Conservation (phyloP, 2,329 filamentous ascomycete genomes). For the Rosellinia necatrix region DNA sequence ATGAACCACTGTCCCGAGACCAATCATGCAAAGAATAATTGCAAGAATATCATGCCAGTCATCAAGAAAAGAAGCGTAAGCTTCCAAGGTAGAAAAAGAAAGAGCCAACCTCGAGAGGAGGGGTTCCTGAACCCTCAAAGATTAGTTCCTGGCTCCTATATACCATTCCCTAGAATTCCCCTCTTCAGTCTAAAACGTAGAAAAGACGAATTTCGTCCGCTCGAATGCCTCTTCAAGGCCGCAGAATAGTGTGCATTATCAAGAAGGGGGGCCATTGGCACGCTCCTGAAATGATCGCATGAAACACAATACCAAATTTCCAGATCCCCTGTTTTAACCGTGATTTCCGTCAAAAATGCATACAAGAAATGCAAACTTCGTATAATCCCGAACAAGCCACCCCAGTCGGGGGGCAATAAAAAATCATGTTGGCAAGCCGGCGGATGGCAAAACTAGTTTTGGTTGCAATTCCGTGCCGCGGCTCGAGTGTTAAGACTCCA, state of each 20-base stretch:
- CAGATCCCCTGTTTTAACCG: constrained; percentile 9
- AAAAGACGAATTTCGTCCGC: constrained; percentile 4
- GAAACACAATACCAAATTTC: neutral
- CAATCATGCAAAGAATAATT: constrained; percentile 26
- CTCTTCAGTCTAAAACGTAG: constrained; percentile 26
- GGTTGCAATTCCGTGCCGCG: no score
- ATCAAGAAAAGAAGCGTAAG: constrained; percentile 33
- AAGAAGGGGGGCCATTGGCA: neutral
- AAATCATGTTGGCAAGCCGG: no score
- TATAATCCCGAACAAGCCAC: no score
- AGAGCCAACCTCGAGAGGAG: constrained; percentile 12
- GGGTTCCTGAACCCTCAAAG: constrained; percentile 1
- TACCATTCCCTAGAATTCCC: constrained; percentile 10
- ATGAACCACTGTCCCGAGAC: constrained; percentile 14
- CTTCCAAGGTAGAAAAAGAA: constrained; percentile 7
- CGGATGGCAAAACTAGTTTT: no score
- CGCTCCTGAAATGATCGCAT: neutral
- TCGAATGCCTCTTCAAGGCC: neutral
- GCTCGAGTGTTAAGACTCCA: no score
- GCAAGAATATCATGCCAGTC: constrained; percentile 36
- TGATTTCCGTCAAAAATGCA: neutral
- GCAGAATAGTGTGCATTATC: neutral
- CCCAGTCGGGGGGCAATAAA: no score
- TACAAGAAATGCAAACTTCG: neutral
- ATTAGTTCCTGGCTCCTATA: constrained; percentile 23